Evolutionary conservation across 441 rosid genomes (phyloP).

Genomic region (Populus hybrid): DNA sequence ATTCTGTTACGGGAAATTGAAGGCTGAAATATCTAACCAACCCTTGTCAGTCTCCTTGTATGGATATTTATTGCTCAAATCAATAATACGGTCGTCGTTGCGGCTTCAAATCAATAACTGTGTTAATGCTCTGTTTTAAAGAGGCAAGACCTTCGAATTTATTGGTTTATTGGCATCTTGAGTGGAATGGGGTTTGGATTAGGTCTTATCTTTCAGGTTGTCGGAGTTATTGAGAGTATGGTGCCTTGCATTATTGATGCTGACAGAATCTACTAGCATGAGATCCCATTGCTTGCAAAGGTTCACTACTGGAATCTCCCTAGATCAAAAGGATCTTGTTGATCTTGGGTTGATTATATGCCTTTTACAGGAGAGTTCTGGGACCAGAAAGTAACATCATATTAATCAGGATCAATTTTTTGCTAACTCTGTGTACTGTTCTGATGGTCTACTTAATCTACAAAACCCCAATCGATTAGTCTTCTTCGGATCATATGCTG

Average conservation of each 20-base stretch:
- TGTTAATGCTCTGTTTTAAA: background rate
- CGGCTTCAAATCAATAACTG: background rate
- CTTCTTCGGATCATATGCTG: background rate
- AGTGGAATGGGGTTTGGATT: background rate
- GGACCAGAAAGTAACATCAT: background rate
- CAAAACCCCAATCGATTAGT: background rate
- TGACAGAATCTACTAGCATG: background rate
- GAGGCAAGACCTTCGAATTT: background rate
- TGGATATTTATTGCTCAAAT: conserved; percentile 12
- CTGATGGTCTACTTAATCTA: background rate
- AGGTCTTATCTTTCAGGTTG: background rate
- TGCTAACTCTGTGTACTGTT: background rate
- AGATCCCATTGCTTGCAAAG: background rate
- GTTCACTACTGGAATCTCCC: background rate
- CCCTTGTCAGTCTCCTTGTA: background rate
- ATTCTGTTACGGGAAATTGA: background rate
- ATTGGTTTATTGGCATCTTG: background rate
- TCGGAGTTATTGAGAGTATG: background rate
- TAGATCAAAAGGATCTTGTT: background rate
- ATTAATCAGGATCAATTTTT: background rate
- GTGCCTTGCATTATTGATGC: background rate
- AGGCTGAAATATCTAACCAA: background rate
- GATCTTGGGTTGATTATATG: background rate
- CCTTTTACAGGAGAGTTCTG: background rate
- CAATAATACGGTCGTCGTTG: background rate